Percentiles rank a stretch among this genome's conserved stretches.
phyloP scores from a whole-genome alignment of 768 basidiomycete species.

The Rhizopogon rudus region DNA sequence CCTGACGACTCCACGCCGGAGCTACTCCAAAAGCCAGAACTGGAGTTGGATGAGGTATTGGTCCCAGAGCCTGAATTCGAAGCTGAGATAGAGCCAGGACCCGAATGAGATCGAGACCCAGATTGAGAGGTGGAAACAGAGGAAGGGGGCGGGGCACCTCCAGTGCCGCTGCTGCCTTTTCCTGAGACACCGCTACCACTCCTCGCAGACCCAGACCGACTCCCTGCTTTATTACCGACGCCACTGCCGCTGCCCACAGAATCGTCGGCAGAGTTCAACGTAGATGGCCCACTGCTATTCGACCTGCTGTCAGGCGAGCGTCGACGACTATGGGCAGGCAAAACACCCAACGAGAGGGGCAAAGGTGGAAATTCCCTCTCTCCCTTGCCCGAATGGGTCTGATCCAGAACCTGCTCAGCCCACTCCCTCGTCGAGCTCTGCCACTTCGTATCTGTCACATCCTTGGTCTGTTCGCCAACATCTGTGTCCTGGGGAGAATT shows the following conservation, averaged over 20 bases:
- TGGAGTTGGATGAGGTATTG: constrained; percentile 13
- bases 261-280: constrained; percentile 19
- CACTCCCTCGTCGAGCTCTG: constrained; percentile 36
- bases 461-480: constrained; percentile 2
- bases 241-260: constrained; percentile 12
- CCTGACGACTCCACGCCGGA: neutral
- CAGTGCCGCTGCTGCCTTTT: constrained; percentile 9
- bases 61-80: constrained; percentile 15
- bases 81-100: constrained; percentile 20
- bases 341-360: constrained; percentile 1
- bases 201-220: neutral
- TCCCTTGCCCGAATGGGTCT: constrained; percentile 15
- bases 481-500: neutral
- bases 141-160: constrained; percentile 8
- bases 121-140: constrained; percentile 14
- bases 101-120: constrained; percentile 4
- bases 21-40: constrained; percentile 18
- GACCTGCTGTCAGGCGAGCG: constrained; percentile 21
- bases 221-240: constrained; percentile 2
- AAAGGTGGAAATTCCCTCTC: constrained; percentile 5
- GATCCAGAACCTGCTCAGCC: constrained; percentile 38
- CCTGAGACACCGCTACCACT: constrained; percentile 8
- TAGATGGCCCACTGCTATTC: constrained; percentile 20
- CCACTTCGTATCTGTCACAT: constrained; percentile 12
- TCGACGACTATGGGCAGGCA: constrained; percentile 10